Percentiles rank a stretch among this genome's conserved stretches.
phyloP scores from a whole-genome alignment of 352 stramenopile genomes.

The Blastocystis sp. region DNA sequence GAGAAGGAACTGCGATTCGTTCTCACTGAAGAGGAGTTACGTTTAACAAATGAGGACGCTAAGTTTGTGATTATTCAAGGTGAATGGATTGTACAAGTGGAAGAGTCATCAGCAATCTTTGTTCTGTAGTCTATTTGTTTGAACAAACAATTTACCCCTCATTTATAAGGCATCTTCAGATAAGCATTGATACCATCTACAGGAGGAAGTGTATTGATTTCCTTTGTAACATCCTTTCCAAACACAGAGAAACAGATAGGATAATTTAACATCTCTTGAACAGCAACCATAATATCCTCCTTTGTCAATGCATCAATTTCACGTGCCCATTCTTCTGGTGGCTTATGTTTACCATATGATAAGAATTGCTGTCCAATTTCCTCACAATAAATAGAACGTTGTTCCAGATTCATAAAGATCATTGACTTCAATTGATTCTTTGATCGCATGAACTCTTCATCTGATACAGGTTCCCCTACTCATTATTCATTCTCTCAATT shows the following conservation, averaged over 20 bases:
- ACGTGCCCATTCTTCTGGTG: constrained; percentile 74
- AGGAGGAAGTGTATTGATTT: constrained; percentile 11
- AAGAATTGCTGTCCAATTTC: constrained; percentile 94
- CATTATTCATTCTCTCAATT: constrained; percentile 84
- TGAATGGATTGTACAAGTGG: neutral
- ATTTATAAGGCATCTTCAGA: constrained; percentile 49
- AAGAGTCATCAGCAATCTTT: neutral
- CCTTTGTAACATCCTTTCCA: constrained; percentile 12
- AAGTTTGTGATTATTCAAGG: constrained; percentile 16
- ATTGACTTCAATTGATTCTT: constrained; percentile 98
- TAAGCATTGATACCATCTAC: constrained; percentile 5
- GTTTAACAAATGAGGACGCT: neutral
- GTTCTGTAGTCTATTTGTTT: constrained; percentile 12
- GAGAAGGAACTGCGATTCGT: constrained; percentile 20
- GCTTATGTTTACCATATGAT: constrained; percentile 86
- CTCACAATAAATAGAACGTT: constrained; percentile 91
- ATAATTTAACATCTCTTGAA: constrained; percentile 73
- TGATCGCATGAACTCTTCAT: constrained; percentile 82
- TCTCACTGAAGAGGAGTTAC: constrained; percentile 1
- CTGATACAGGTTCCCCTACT: constrained; percentile 72
- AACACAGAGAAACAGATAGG: constrained; percentile 9
- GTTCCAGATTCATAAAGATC: constrained; percentile 96
- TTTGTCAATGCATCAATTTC: constrained; percentile 80
- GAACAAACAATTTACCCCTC: neutral
- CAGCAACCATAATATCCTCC: constrained; percentile 76